Evolutionary conservation across 2,329 filamentous ascomycete species (phyloP), one percentile per base, ranked within the genome.

Genomic region (Apiospora marii): DNA sequence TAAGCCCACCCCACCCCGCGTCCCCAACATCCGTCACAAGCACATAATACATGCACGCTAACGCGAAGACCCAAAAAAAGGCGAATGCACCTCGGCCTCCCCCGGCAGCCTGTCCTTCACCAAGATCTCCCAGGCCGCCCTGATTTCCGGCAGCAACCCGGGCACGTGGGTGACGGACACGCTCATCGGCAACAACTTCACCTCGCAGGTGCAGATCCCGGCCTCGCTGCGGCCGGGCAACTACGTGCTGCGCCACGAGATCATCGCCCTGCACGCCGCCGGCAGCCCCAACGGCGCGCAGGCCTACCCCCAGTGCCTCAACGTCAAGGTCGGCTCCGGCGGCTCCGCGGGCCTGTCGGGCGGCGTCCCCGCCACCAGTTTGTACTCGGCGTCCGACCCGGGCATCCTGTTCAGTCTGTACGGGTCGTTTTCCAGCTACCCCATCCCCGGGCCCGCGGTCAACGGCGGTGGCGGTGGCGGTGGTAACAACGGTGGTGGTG

Each of bases 191-290:
- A 82, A 84, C 77, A 86, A 86, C 81, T 85, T 85, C 81, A 84
- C 80, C 73, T 84, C 83, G 77, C 82, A 81, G 67, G 79, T 85
- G 30, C 83, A 79, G 44, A 83, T 87, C 72, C 86, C 86, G 64
- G 76, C 79, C 68, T 75, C 74, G 71, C 81, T 87, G 48, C 81
- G 80, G 4, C 75, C 83, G 8, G 85, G 85, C 24, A 87, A 86
- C 80, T 87, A 87, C 75, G 84, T 87, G 67, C 80, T 87, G 49
- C 84, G 86, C 43, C 84, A 87, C 75, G 86, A 87, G 78, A 87
- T 86, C 74, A 87, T 87, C 72, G 86, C 82, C 44, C 82, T 87
- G 37, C 86, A 87, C 80, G 80, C 79, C 53, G 85, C 85, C 19
- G 78, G 74, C 4, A 80, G 80, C 68, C 72, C 74, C 61, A 78